Percentiles rank a stretch among this genome's conserved stretches.
Conservation (phyloP, 768 basidiomycete species). For the Calocera viscosa region DNA sequence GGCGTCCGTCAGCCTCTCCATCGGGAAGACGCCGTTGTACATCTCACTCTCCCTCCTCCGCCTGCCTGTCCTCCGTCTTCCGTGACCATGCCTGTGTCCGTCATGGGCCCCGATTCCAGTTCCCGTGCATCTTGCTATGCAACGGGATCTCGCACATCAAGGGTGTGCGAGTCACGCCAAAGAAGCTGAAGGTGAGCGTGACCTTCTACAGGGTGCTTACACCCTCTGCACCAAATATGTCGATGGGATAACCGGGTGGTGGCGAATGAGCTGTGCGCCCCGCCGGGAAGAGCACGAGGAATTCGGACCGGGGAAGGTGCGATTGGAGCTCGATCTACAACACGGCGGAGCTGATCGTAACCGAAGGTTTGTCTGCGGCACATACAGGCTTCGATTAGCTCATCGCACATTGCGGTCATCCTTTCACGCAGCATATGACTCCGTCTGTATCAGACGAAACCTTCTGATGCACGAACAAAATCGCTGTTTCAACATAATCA, state of each 20-base stretch:
- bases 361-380: slow-evolving; percentile 48
- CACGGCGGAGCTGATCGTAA: slow-evolving; percentile 39
- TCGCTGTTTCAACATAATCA: too few species aligned
- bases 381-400: too few species aligned
- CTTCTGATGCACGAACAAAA: too few species aligned
- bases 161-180: slow-evolving; percentile 29
- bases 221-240: too few species aligned
- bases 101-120: slow-evolving; percentile 20
- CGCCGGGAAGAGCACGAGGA: slow-evolving; percentile 27
- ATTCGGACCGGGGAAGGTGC: slow-evolving; percentile 32
- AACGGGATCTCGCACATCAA: slow-evolving; percentile 29
- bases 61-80: too few species aligned
- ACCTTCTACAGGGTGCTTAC: slow-evolving; percentile 35
- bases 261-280: slow-evolving; percentile 34
- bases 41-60: too few species aligned
- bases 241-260: slow-evolving; percentile 35
- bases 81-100: too few species aligned
- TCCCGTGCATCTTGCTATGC: slow-evolving; percentile 24
- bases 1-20: too few species aligned
- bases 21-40: too few species aligned
- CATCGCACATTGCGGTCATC: too few species aligned
- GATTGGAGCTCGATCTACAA: slow-evolving; percentile 39
- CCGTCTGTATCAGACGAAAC: too few species aligned
- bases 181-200: slow-evolving; percentile 31
- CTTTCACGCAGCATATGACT: too few species aligned